A percentile compares a stretch with the other conserved stretches of the same genome.
These are phyloP conservation scores for Geum urbanum DNA, from an alignment of 306 rosid species.

Conservation along the genomic window DNA sequence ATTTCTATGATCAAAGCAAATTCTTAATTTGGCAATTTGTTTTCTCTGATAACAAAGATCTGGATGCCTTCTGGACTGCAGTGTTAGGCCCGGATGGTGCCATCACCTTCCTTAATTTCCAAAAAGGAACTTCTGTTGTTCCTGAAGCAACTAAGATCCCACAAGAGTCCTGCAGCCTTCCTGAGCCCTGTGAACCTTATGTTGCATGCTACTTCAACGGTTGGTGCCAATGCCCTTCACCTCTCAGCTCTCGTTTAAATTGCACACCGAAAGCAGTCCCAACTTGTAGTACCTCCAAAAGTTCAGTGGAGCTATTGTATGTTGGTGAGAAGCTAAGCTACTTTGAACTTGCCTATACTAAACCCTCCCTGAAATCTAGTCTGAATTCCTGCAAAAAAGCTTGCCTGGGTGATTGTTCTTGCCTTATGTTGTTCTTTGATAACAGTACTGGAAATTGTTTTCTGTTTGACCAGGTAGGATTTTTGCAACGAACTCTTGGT, in stretches of 20 bases:
- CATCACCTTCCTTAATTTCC: constrained; percentile 26
- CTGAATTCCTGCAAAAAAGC: constrained; percentile 32
- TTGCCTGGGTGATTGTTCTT: constrained; percentile 31
- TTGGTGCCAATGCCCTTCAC: constrained; percentile 32
- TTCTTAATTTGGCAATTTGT: constrained; percentile 42
- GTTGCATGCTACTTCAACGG: constrained; percentile 23
- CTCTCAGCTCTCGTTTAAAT: constrained; percentile 16
- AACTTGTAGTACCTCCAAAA: constrained; percentile 22
- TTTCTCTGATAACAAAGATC: constrained; percentile 12
- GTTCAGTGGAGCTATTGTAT: constrained; percentile 23
- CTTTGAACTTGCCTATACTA: constrained; percentile 29
- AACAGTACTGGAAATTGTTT: constrained; percentile 27
- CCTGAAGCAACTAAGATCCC: constrained; percentile 28
- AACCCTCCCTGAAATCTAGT: constrained; percentile 23
- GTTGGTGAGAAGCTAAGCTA: constrained; percentile 36
- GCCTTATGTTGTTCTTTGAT: constrained; percentile 33
- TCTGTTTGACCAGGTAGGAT: constrained; percentile 34
- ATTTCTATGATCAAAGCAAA: constrained; percentile 36
- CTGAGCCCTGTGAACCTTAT: constrained; percentile 38
- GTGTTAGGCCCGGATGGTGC: constrained; percentile 29
- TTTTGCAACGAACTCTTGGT: constrained; percentile 10
- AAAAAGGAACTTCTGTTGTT: constrained; percentile 15
- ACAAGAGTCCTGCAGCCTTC: constrained; percentile 28
- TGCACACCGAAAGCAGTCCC: constrained; percentile 27
- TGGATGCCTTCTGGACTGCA: constrained; percentile 29